Evolutionary conservation across 2,329 filamentous ascomycete genomes (phyloP).

Genomic region (Scedosporium boydii): DNA sequence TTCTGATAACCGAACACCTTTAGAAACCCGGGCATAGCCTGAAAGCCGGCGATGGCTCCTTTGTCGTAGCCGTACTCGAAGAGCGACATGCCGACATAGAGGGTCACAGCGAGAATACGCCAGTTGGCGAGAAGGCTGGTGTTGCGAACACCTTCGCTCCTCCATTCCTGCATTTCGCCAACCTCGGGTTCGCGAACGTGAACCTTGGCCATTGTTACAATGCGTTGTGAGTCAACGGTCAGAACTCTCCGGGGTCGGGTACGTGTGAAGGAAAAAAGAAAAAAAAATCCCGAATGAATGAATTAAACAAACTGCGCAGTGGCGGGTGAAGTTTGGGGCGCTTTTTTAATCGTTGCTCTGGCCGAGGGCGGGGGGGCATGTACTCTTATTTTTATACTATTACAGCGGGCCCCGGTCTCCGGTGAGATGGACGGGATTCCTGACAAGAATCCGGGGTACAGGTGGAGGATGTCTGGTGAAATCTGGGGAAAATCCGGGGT

Average conservation of each 20-base stretch:
- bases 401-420: neutral
- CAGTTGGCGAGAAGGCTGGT: conserved; percentile 1
- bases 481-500: neutral
- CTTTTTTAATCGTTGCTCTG: neutral
- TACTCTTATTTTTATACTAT: neutral
- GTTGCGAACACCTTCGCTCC: neutral
- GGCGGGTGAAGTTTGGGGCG: no score
- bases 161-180: neutral
- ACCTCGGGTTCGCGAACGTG: neutral
- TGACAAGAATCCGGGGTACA: neutral
- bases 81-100: conserved; percentile 1
- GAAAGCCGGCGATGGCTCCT: conserved; percentile 4
- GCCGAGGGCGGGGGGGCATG: neutral
- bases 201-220: neutral
- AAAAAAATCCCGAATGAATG: neutral
- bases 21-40: conserved; percentile 2
- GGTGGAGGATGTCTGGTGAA: neutral
- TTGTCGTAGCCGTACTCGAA: conserved; percentile 6
- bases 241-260: no score
- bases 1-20: neutral
- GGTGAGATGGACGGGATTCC: neutral
- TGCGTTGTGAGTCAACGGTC: neutral
- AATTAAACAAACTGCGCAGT: neutral
- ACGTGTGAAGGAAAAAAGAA: neutral
- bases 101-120: neutral